Evolutionary conservation across 2,329 filamentous ascomycete genomes (phyloP).

Genomic region (Epichloe festucae): DNA sequence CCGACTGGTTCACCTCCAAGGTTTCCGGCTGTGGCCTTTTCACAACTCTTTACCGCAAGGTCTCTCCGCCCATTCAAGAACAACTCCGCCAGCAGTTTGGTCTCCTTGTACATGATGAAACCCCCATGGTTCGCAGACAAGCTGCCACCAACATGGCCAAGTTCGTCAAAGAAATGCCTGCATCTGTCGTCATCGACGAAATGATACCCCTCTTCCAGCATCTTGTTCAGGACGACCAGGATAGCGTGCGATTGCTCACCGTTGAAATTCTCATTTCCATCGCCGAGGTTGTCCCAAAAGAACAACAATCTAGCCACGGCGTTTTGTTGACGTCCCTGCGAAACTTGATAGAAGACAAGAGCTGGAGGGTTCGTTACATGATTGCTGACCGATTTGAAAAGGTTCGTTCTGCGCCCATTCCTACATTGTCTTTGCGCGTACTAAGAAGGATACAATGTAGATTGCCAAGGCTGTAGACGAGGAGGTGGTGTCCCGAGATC

Average conservation of each 20-base stretch:
- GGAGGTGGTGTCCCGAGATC: constrained; percentile 83
- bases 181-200: constrained; percentile 84
- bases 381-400: constrained; percentile 97
- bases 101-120: constrained; percentile 92
- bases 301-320: constrained; percentile 92
- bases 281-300: constrained; percentile 92
- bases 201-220: constrained; percentile 99
- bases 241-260: constrained; percentile 89
- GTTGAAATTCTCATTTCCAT: constrained; percentile 95
- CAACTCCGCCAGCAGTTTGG: constrained; percentile 84
- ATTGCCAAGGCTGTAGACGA: constrained; percentile 98
- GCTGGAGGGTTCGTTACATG: constrained; percentile 98
- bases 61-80: constrained; percentile 77
- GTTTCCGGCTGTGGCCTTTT: constrained; percentile 95
- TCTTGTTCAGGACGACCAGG: constrained; percentile 90
- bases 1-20: constrained; percentile 99
- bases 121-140: constrained; percentile 95
- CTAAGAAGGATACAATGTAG: constrained; percentile 29
- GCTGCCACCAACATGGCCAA: constrained; percentile 93
- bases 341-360: constrained; percentile 96
- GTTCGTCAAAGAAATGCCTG: constrained; percentile 94
- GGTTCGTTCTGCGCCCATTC: constrained; percentile 32
- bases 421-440: background rate
- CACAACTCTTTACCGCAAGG: constrained; percentile 85
- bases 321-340: constrained; percentile 82